phyloP scores from a whole-genome alignment of 2,329 filamentous ascomycete species.

The Cryphonectria nitschkei region DNA sequence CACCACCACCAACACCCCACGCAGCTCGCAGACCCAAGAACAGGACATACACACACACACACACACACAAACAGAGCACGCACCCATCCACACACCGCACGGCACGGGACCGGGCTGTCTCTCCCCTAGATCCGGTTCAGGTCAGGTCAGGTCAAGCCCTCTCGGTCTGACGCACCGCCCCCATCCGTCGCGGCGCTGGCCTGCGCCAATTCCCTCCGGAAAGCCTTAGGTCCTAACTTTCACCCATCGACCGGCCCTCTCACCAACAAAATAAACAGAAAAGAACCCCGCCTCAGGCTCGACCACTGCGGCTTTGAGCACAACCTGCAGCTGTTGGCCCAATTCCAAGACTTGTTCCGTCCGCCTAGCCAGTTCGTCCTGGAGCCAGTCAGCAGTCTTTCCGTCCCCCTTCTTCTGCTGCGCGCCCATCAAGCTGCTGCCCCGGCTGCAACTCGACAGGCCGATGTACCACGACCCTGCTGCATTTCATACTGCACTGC shows the following conservation, averaged over 20 bases:
- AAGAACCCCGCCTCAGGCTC: background rate
- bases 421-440: conserved; percentile 7
- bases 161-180: conserved; percentile 9
- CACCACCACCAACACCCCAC: background rate
- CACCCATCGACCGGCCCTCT: conserved; percentile 2
- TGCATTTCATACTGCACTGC: conserved; percentile 20
- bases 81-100: background rate
- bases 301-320: background rate
- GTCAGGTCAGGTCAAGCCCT: conserved; percentile 2
- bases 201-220: background rate
- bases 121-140: conserved; percentile 1
- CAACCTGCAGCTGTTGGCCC: background rate
- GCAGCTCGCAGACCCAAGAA: background rate
- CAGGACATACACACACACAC: background rate
- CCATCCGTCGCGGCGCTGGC: conserved; percentile 9
- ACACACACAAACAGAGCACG: background rate
- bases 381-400: conserved; percentile 15
- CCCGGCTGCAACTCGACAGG: background rate
- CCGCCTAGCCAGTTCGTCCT: background rate
- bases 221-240: background rate
- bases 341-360: background rate
- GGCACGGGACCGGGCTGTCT: conserved; percentile 10
- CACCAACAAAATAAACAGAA: background rate
- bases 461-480: conserved; percentile 25
- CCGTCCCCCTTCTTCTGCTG: conserved; percentile 17